These are phyloP conservation scores for Neonectria hederae DNA, from an alignment of 2,329 filamentous ascomycete species.

Conservation along the genomic window DNA sequence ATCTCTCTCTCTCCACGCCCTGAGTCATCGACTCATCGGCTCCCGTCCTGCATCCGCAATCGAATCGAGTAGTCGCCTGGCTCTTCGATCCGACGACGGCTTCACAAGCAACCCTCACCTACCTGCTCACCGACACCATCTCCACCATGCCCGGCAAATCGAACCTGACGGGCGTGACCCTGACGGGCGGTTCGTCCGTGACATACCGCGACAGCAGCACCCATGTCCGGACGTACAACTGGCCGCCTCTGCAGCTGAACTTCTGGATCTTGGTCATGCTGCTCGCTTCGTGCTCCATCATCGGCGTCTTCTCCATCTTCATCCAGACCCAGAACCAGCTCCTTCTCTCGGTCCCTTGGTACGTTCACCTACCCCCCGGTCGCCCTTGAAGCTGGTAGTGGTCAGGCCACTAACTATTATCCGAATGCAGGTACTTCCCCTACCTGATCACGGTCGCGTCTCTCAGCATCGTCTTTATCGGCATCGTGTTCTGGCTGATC, in stretches of 20 bases:
- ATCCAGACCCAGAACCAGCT: slow-evolving; percentile 67
- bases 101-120: not conserved
- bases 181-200: slow-evolving; percentile 49
- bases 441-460: slow-evolving; percentile 69
- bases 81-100: slow-evolving; percentile 1
- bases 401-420: slow-evolving; percentile 3
- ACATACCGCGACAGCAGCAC: slow-evolving; percentile 55
- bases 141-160: slow-evolving; percentile 43
- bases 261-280: slow-evolving; percentile 75
- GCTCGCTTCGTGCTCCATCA: slow-evolving; percentile 64
- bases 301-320: slow-evolving; percentile 70
- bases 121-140: not conserved
- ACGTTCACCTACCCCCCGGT: slow-evolving; percentile 33
- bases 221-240: slow-evolving; percentile 69
- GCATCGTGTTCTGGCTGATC: slow-evolving; percentile 71
- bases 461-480: slow-evolving; percentile 73
- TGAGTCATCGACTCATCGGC: not conserved
- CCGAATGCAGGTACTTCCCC: slow-evolving; percentile 68
- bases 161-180: slow-evolving; percentile 41
- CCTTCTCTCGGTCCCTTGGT: slow-evolving; percentile 68
- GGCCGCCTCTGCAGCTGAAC: slow-evolving; percentile 74
- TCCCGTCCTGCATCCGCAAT: not conserved
- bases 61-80: not conserved
- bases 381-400: no score
- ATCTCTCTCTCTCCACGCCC: not conserved